Conservation (phyloP, 2,329 filamentous ascomycete species). For the Septoria linicola region DNA sequence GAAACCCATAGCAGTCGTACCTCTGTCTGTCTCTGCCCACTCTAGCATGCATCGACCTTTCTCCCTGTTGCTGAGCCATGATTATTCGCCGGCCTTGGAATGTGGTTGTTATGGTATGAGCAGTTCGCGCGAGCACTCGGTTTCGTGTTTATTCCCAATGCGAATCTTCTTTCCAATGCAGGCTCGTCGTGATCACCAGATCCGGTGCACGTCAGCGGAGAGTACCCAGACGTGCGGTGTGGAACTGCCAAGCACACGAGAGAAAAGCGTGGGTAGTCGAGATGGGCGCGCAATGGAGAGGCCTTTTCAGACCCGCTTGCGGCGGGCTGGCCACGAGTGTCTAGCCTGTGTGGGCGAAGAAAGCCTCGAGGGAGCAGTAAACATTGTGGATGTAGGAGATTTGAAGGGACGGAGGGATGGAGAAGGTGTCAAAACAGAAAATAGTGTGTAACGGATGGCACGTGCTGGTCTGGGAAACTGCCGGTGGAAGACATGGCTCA, state of each 20-base stretch:
- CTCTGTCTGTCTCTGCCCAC: constrained; percentile 77
- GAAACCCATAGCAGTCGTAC: constrained; percentile 18
- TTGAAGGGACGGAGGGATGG: constrained; percentile 12
- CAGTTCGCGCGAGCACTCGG: neutral
- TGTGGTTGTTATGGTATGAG: constrained; percentile 3
- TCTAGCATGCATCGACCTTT: constrained; percentile 62
- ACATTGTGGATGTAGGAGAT: constrained; percentile 31
- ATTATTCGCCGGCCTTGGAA: neutral
- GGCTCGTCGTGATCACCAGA: neutral
- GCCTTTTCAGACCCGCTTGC: constrained; percentile 49
- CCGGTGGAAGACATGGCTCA: too few relatives aligned
- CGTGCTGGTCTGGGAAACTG: too few relatives aligned
- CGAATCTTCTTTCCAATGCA: neutral
- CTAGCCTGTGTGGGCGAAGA: constrained; percentile 43
- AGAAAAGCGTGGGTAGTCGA: constrained; percentile 8
- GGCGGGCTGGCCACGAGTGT: constrained; percentile 50
- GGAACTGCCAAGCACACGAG: constrained; percentile 20
- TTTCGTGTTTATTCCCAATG: neutral
- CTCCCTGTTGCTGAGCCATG: constrained; percentile 46
- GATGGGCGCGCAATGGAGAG: constrained; percentile 22
- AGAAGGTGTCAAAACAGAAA: constrained; percentile 2
- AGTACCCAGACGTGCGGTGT: constrained; percentile 6
- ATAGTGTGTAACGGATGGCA: constrained; percentile 2
- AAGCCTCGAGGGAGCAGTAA: constrained; percentile 30
- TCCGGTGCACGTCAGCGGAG: neutral